These are phyloP conservation scores for Selaginella moellendorffii DNA, from an alignment of 75 land plant species.

Conservation along the genomic window DNA sequence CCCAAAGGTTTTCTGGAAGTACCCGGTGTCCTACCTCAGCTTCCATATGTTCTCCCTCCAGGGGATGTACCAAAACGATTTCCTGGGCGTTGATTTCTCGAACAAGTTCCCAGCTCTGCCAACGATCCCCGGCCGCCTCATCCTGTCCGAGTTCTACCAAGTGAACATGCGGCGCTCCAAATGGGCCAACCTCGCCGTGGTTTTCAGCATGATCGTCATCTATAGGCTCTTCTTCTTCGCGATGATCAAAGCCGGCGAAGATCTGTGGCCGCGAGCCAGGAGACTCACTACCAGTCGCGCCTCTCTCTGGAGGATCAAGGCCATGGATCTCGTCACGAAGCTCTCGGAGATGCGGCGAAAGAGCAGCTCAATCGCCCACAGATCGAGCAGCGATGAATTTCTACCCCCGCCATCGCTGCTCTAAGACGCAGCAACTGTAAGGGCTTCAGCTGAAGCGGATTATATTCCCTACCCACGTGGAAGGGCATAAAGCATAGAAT, in stretches of 20 bases:
- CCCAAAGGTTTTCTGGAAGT: conserved; percentile 77
- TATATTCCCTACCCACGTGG: not conserved
- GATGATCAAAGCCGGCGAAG: conserved; percentile 18
- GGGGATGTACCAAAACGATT: conserved; percentile 19
- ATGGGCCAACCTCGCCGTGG: conserved; percentile 17
- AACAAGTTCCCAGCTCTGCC: not conserved
- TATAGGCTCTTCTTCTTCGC: conserved; percentile 21
- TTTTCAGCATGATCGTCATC: conserved; percentile 16
- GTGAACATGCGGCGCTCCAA: conserved; percentile 26
- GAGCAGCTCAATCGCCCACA: no score
- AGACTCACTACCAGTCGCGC: not conserved
- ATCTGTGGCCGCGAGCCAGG: conserved; percentile 9
- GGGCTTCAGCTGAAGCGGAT: conserved; percentile 23
- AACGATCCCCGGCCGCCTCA: not conserved
- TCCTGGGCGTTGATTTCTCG: not conserved
- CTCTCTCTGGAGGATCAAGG: not conserved
- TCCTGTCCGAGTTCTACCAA: not conserved
- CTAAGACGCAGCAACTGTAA: conserved; percentile 29
- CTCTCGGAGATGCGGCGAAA: no score
- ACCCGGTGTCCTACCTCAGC: conserved; percentile 64
- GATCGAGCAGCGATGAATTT: no score
- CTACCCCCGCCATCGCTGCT: not conserved
- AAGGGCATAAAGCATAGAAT: not conserved
- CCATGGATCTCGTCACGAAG: no score
- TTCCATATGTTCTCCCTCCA: conserved; percentile 63